These are phyloP conservation scores for Penicillium canariense DNA, from an alignment of 495 filamentous ascomycete genomes.

Conservation along the genomic window DNA sequence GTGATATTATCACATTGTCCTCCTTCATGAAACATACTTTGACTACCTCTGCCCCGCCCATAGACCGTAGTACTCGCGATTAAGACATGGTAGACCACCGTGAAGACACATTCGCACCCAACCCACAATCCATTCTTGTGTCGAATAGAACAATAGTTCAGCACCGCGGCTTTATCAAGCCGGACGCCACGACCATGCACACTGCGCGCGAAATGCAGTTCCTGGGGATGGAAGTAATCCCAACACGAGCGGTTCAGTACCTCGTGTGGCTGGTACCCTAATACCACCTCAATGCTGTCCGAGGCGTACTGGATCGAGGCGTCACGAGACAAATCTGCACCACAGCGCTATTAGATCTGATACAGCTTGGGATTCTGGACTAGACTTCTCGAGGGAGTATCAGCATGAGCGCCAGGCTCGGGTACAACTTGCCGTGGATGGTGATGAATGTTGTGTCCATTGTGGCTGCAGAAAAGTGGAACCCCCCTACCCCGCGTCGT, in stretches of 20 bases:
- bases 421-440: conserved; percentile 69
- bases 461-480: conserved; percentile 23
- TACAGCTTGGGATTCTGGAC: neutral
- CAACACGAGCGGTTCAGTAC: conserved; percentile 76
- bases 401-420: neutral
- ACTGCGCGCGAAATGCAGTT: conserved; percentile 71
- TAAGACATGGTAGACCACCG: conserved; percentile 81
- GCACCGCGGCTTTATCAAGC: conserved; percentile 80
- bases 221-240: conserved; percentile 83
- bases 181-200: conserved; percentile 71
- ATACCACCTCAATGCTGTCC: conserved; percentile 76
- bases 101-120: conserved; percentile 87
- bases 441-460: conserved; percentile 96
- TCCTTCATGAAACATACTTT: conserved; percentile 51
- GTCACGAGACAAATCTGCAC: conserved; percentile 66
- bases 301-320: conserved; percentile 83
- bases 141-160: conserved; percentile 74
- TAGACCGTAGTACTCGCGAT: conserved; percentile 85
- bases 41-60: conserved; percentile 62
- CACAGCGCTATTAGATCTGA: conserved; percentile 1
- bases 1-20: no score
- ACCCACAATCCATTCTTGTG: conserved; percentile 70
- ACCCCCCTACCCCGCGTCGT: conserved; percentile 14
- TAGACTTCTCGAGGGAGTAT: neutral
- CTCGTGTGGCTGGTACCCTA: conserved; percentile 76